A percentile compares a stretch with the other conserved stretches of the same genome.
Evolutionary conservation across 2,329 filamentous ascomycete species (phyloP).

Genomic region (Xylaria sp.): DNA sequence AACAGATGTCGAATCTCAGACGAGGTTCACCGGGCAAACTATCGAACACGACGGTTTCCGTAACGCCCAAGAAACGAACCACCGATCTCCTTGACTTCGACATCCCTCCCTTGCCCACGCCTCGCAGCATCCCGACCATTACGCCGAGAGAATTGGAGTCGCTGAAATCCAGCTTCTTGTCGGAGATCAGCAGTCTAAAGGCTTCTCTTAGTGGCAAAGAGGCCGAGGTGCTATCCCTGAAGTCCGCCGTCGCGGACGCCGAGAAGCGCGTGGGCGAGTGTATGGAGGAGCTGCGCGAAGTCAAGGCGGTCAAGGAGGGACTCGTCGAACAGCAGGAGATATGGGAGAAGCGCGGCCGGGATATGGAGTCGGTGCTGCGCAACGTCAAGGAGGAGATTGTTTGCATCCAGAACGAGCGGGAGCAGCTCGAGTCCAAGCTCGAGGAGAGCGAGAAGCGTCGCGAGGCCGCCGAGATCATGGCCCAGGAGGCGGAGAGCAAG

Average conservation of each 20-base stretch:
- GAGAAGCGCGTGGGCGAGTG: slow-evolving; percentile 87
- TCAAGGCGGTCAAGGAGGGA: slow-evolving; percentile 63
- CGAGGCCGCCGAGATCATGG: slow-evolving; percentile 69
- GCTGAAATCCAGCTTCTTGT: slow-evolving; percentile 83
- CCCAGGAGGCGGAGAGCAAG: slow-evolving; percentile 69
- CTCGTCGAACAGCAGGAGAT: slow-evolving; percentile 68
- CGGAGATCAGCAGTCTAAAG: slow-evolving; percentile 89
- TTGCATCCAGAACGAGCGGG: slow-evolving; percentile 70
- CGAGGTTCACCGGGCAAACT: slow-evolving; percentile 43
- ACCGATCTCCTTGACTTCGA: slow-evolving; percentile 82
- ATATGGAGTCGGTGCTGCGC: slow-evolving; percentile 77
- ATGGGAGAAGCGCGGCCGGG: slow-evolving; percentile 79
- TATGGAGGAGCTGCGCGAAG: slow-evolving; percentile 76
- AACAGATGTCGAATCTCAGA: slow-evolving; percentile 39
- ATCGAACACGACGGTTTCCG: slow-evolving; percentile 25
- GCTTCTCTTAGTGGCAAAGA: slow-evolving; percentile 90
- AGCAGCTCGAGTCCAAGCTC: slow-evolving; percentile 68
- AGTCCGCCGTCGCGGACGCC: slow-evolving; percentile 80
- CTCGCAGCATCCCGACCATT: slow-evolving; percentile 82
- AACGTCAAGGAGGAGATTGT: slow-evolving; percentile 79
- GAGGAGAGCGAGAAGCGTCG: slow-evolving; percentile 71
- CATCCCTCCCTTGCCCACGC: slow-evolving; percentile 87
- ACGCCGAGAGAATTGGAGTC: slow-evolving; percentile 89
- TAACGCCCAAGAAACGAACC: slow-evolving; percentile 50
- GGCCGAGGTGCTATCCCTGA: slow-evolving; percentile 81